Evolutionary conservation across 2,329 filamentous ascomycete species (phyloP).

Genomic region (Epichloe baconii): DNA sequence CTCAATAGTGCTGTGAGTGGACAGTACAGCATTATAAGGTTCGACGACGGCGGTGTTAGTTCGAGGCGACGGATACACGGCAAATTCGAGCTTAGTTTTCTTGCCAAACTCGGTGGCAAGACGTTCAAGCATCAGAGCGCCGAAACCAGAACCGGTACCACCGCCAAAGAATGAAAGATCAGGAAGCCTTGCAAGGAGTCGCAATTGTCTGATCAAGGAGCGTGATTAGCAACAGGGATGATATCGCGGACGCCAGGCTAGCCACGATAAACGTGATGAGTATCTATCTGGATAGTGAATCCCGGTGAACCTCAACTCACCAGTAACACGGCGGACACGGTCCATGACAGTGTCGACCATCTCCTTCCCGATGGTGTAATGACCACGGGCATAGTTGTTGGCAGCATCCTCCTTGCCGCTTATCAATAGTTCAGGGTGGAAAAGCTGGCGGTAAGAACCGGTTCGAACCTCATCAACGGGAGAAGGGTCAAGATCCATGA

Average conservation of each 20-base stretch:
- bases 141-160: conserved; percentile 61
- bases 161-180: conserved; percentile 63
- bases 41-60: conserved; percentile 60
- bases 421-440: conserved; percentile 59
- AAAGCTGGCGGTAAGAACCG: conserved; percentile 52
- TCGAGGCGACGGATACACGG: conserved; percentile 57
- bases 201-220: conserved; percentile 48
- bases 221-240: conserved; percentile 9
- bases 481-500: conserved; percentile 60
- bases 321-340: conserved; percentile 54
- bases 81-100: conserved; percentile 67
- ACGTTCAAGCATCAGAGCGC: conserved; percentile 58
- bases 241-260: not conserved
- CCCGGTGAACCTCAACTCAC: conserved; percentile 27
- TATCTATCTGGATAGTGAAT: not conserved
- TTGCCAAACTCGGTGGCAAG: conserved; percentile 63
- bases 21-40: conserved; percentile 62
- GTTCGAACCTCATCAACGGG: conserved; percentile 64
- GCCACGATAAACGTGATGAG: not conserved
- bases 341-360: conserved; percentile 60
- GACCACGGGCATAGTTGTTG: conserved; percentile 66
- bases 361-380: conserved; percentile 68
- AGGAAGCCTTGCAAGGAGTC: conserved; percentile 60
- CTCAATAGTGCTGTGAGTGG: conserved; percentile 63
- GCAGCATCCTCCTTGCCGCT: conserved; percentile 66